Percentiles rank a stretch among this genome's conserved stretches.
phyloP scores from a whole-genome alignment of 495 filamentous ascomycete species.

The Chaetomium fimeti region DNA sequence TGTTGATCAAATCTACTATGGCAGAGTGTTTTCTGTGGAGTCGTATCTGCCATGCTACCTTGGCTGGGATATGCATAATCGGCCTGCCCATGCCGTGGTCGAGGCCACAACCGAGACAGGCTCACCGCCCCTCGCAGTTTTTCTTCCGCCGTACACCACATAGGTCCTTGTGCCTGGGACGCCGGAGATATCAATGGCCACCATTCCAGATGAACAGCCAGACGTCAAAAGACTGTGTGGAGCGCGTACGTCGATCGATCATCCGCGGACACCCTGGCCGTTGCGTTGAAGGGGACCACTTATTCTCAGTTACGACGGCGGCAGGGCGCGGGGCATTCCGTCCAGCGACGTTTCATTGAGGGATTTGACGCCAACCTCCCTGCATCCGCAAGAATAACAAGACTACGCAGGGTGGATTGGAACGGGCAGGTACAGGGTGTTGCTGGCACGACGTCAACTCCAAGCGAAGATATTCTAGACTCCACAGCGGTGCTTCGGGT shows the following conservation, averaged over 20 bases:
- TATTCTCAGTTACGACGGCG: not conserved
- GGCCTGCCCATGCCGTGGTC: not conserved
- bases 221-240: too few species aligned
- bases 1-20: slow-evolving; percentile 5
- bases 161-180: not conserved
- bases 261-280: too few species aligned
- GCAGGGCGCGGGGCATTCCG: slow-evolving; percentile 11
- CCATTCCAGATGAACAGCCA: not conserved
- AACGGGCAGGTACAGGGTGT: not conserved
- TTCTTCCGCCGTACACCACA: not conserved
- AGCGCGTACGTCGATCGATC: not conserved
- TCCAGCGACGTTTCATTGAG: not conserved
- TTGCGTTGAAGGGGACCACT: not conserved
- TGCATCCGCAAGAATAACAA: not conserved
- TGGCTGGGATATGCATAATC: slow-evolving; percentile 12
- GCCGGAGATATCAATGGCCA: not conserved
- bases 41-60: slow-evolving; percentile 16
- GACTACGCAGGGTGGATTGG: not conserved
- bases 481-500: not conserved
- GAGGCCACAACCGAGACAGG: not conserved
- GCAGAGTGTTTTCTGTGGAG: slow-evolving; percentile 1
- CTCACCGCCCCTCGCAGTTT: not conserved
- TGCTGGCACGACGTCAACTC: not conserved
- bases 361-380: not conserved
- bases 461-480: not conserved